Conservation (phyloP, 73 alveolate species). For the Uronychia binucleata region DNA sequence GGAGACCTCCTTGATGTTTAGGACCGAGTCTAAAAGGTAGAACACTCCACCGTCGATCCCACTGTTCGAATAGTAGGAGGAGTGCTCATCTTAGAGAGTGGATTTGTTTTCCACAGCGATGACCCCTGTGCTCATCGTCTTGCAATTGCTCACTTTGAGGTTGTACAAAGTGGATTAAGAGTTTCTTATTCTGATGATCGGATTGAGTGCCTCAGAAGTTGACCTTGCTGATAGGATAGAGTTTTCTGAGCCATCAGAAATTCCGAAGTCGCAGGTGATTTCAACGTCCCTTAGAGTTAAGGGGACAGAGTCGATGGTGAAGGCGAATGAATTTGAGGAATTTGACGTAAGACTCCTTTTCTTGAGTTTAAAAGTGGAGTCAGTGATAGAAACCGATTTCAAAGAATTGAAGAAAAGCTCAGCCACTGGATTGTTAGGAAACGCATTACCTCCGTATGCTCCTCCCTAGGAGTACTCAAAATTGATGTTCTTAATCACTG, state of each 20-base stretch:
- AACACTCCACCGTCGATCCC: neutral
- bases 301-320: too few relatives aligned
- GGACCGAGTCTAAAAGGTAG: neutral
- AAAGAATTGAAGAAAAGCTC: too few relatives aligned
- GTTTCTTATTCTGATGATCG: neutral
- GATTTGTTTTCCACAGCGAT: neutral
- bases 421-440: too few relatives aligned
- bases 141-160: neutral
- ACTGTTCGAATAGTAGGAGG: neutral
- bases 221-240: neutral
- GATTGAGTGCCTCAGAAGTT: neutral
- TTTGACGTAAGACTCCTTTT: too few relatives aligned
- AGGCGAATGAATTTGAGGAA: too few relatives aligned
- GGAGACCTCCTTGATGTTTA: neutral
- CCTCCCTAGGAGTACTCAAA: too few relatives aligned
- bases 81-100: neutral
- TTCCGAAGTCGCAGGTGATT: too few relatives aligned
- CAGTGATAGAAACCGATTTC: too few relatives aligned
- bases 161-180: neutral
- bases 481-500: too few relatives aligned
- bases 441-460: too few relatives aligned
- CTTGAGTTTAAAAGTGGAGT: too few relatives aligned
- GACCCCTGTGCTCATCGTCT: neutral
- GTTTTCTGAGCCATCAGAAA: neutral
- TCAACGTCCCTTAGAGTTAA: too few relatives aligned